These are phyloP conservation scores for Apium graveolens DNA, from an alignment of 129 eudicot genomes.

Conservation along the genomic window DNA sequence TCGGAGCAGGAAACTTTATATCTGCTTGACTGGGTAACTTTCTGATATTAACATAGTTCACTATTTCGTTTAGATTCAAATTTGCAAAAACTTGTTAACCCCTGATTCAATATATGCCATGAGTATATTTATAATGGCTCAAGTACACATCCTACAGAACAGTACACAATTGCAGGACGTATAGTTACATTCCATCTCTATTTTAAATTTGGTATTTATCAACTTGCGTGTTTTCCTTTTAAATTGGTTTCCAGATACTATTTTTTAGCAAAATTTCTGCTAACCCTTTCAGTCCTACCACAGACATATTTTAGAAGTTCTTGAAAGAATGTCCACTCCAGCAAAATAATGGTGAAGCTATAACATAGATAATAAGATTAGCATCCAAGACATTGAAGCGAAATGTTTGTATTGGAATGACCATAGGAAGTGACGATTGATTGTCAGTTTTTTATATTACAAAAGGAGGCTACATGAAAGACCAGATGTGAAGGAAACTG, in stretches of 20 bases:
- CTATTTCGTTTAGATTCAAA: not conserved
- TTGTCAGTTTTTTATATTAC: not conserved
- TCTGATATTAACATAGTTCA: not conserved
- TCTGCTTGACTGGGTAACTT: slow-evolving; percentile 48
- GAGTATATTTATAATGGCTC: not conserved
- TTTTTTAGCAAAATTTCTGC: not conserved
- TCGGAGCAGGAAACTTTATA: slow-evolving; percentile 23
- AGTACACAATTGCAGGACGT: not conserved
- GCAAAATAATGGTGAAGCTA: not conserved
- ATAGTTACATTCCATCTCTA: not conserved
- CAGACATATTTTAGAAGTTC: not conserved
- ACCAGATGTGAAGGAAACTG: not conserved
- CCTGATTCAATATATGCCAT: not conserved
- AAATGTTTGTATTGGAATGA: not conserved
- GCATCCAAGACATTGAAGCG: not conserved
- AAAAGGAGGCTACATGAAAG: not conserved
- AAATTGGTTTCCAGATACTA: not conserved
- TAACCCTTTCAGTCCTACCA: not conserved
- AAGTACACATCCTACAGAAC: not conserved
- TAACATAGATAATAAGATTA: not conserved
- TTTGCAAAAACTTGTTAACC: not conserved
- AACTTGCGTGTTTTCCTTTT: not conserved
- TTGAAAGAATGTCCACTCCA: not conserved
- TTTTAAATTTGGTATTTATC: not conserved
- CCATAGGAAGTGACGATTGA: not conserved